Percentiles rank a stretch among this genome's conserved stretches.
phyloP scores from a whole-genome alignment of 2,329 filamentous ascomycete genomes.

The Exophiala calicioides region DNA sequence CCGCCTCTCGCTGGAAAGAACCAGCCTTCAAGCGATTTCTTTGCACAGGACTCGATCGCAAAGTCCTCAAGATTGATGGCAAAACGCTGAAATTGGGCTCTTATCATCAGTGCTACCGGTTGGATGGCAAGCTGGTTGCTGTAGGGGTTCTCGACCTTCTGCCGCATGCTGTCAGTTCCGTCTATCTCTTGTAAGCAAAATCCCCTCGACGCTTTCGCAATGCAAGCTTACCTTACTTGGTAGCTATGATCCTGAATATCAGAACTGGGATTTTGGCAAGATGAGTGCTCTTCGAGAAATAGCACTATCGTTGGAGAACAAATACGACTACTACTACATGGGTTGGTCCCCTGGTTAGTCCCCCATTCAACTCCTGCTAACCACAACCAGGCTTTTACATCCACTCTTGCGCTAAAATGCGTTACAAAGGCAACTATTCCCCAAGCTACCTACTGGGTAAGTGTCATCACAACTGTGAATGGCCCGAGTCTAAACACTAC shows the following conservation, averaged over 20 bases:
- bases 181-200: conserved; percentile 49
- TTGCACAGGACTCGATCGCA: conserved; percentile 47
- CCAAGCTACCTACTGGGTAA: conserved; percentile 52
- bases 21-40: conserved; percentile 51
- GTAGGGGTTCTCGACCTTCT: conserved; percentile 52
- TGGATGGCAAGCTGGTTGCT: conserved; percentile 52
- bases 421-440: conserved; percentile 50
- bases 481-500: neutral
- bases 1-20: conserved; percentile 44
- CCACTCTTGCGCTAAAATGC: conserved; percentile 56
- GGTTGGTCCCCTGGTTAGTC: conserved; percentile 38
- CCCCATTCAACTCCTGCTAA: conserved; percentile 1
- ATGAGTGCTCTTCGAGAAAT: conserved; percentile 63
- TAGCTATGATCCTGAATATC: conserved; percentile 62
- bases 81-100: conserved; percentile 49
- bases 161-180: conserved; percentile 50
- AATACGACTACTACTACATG: conserved; percentile 66
- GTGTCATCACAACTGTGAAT: conserved; percentile 10
- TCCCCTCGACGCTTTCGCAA: neutral
- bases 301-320: conserved; percentile 55
- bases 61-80: conserved; percentile 38
- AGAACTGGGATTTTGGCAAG: conserved; percentile 64
- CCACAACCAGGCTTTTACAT: conserved; percentile 59
- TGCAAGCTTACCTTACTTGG: conserved; percentile 7
- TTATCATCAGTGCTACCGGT: conserved; percentile 53